phyloP scores from a whole-genome alignment of 2,329 filamentous ascomycete species.

The Volutella citrinella region DNA sequence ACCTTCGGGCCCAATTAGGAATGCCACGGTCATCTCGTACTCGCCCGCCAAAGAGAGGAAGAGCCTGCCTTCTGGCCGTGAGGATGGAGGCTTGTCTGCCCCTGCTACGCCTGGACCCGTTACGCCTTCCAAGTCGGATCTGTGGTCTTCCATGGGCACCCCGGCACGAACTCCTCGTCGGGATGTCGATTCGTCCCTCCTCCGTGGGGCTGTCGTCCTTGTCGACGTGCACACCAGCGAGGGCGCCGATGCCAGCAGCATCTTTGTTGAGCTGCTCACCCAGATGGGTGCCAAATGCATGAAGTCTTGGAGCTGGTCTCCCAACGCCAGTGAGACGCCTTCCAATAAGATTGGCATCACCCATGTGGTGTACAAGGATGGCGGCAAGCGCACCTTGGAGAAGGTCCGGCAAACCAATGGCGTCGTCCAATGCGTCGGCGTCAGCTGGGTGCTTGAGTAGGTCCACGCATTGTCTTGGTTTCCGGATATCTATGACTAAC shows the following conservation, averaged over 20 bases:
- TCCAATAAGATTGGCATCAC: conserved; percentile 69
- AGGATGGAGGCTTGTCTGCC: conserved; percentile 20
- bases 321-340: conserved; percentile 36
- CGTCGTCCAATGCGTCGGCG: conserved; percentile 79
- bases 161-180: conserved; percentile 55
- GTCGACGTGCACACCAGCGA: conserved; percentile 83
- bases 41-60: conserved; percentile 46
- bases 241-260: conserved; percentile 74
- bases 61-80: conserved; percentile 18
- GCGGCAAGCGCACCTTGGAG: conserved; percentile 74
- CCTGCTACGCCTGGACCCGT: conserved; percentile 31
- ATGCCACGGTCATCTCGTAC: conserved; percentile 52
- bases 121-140: conserved; percentile 46
- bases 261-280: conserved; percentile 75
- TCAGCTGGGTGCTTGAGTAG: conserved; percentile 87
- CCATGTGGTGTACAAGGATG: conserved; percentile 89
- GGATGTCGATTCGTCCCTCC: conserved; percentile 50
- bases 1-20: conserved; percentile 42
- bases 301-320: conserved; percentile 73
- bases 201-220: conserved; percentile 73
- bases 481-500: conserved; percentile 29
- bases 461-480: conserved; percentile 38
- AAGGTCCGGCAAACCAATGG: conserved; percentile 72
- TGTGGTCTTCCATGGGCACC: conserved; percentile 54
- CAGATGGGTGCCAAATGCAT: conserved; percentile 81